Conservation (phyloP, 2,329 filamentous ascomycete species). For the Aphanocladium album region DNA sequence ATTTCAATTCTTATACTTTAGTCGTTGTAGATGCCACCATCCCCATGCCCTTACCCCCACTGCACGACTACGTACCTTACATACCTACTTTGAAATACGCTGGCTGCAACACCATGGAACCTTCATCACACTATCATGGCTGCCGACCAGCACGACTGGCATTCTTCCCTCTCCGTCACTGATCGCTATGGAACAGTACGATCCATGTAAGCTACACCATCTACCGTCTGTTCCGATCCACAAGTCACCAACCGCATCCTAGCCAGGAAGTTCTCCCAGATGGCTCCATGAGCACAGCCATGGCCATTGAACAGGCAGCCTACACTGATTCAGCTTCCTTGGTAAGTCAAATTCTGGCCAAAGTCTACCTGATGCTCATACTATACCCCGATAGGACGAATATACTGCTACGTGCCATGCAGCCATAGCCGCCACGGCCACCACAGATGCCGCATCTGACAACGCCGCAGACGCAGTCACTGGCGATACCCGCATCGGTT, state of each 20-base stretch:
- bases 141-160: constrained; percentile 10
- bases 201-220: constrained; percentile 21
- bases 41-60: background rate
- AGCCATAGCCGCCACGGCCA: constrained; percentile 12
- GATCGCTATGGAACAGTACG: constrained; percentile 9
- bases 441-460: constrained; percentile 11
- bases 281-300: constrained; percentile 43
- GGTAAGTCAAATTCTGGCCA: constrained; percentile 38
- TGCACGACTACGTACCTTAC: background rate
- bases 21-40: background rate
- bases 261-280: constrained; percentile 28
- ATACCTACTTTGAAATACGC: background rate
- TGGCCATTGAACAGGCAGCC: constrained; percentile 59
- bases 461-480: background rate
- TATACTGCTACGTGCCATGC: constrained; percentile 43
- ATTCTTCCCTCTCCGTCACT: constrained; percentile 3
- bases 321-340: constrained; percentile 53
- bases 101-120: background rate
- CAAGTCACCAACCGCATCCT: background rate
- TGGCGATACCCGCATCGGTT: constrained; percentile 45
- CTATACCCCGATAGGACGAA: constrained; percentile 44
- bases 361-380: background rate
- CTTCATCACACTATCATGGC: constrained; percentile 4
- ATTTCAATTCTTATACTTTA: too few relatives aligned
- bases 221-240: background rate